Evolutionary conservation across 345 rosid species (phyloP).

Genomic region (Murraya paniculata): DNA sequence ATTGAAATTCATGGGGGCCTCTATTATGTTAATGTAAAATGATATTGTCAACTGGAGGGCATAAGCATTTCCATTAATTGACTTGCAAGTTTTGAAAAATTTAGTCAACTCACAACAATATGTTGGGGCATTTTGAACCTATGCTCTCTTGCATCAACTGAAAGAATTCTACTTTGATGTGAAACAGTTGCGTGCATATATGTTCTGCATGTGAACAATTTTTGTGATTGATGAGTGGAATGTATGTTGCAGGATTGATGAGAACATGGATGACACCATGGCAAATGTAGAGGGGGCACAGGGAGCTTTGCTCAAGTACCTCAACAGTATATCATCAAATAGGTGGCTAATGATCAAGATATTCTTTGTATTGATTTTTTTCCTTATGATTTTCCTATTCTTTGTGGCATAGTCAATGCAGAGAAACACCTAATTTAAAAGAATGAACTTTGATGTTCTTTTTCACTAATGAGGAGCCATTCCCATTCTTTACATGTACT

Average conservation of each 20-base stretch:
- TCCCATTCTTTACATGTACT: background rate
- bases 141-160: background rate
- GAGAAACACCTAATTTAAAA: conserved; percentile 6
- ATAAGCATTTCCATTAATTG: background rate
- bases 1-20: background rate
- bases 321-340: conserved; percentile 43
- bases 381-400: conserved; percentile 48
- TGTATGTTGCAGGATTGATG: conserved; percentile 39
- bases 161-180: background rate
- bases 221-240: too few species aligned
- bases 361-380: conserved; percentile 41
- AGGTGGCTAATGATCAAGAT: conserved; percentile 50
- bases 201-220: background rate
- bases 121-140: background rate
- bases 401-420: conserved; percentile 38
- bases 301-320: conserved; percentile 43
- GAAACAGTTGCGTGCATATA: background rate
- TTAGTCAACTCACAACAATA: background rate
- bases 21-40: background rate
- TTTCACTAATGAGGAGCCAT: background rate
- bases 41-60: background rate
- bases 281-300: conserved; percentile 49
- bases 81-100: background rate
- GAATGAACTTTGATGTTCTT: background rate
- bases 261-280: conserved; percentile 45